Evolutionary conservation across 352 stramenopile species (phyloP).

Genomic region (Halophytophthora polymorphica): DNA sequence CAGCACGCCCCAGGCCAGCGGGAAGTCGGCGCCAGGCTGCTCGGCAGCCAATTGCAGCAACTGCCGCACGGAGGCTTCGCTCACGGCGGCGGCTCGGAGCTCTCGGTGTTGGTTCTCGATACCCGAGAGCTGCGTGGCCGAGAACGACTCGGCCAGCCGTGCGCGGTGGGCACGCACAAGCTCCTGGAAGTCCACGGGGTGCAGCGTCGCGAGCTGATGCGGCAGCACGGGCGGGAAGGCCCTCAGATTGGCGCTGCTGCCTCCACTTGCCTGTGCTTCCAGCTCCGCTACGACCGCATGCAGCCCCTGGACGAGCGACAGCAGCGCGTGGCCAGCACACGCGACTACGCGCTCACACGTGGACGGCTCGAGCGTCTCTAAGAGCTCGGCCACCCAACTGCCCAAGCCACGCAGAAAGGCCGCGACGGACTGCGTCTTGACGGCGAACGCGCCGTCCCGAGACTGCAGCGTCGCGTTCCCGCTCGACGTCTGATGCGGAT

Average conservation of each 20-base stretch:
- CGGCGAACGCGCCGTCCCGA: conserved; percentile 17
- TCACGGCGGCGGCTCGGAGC: conserved; percentile 17
- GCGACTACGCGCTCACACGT: conserved; percentile 17
- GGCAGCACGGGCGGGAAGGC: conserved; percentile 21
- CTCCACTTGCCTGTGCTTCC: conserved; percentile 3
- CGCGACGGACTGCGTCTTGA: conserved; percentile 19
- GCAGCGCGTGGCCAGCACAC: conserved; percentile 9
- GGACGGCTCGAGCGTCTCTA: conserved; percentile 10
- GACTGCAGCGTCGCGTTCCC: conserved; percentile 13
- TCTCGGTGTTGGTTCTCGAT: conserved; percentile 18
- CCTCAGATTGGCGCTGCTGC: conserved; percentile 8
- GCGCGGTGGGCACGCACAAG: conserved; percentile 11
- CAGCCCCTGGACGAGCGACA: conserved; percentile 13
- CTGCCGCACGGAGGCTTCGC: conserved; percentile 11
- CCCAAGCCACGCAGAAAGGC: conserved; percentile 16
- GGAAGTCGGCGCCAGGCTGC: conserved; percentile 7
- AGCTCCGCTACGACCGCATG: conserved; percentile 13
- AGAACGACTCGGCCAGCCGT: conserved; percentile 13
- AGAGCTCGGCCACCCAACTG: conserved; percentile 17
- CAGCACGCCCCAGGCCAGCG: conserved; percentile 10
- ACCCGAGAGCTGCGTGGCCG: conserved; percentile 8
- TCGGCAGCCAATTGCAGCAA: conserved; percentile 12
- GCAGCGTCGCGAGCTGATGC: conserved; percentile 15
- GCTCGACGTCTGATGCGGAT: conserved; percentile 4
- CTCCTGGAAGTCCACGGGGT: conserved; percentile 17